Conservation (phyloP, 225 moss, liverwort and hornwort species). For the Marchantia polymorpha region DNA sequence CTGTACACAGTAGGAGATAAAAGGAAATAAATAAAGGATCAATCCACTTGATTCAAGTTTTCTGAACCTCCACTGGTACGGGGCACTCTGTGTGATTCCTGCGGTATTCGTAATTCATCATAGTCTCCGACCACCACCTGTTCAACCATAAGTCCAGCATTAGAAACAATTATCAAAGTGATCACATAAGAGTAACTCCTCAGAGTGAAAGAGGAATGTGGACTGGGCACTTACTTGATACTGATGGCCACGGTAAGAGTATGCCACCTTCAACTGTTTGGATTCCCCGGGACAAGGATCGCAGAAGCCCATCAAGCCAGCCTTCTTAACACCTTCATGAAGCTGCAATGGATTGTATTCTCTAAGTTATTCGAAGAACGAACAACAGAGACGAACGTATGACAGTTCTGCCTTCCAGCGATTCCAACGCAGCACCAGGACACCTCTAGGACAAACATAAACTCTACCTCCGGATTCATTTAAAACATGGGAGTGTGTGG, state of each 20-base stretch:
- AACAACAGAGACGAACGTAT: neutral
- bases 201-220: neutral
- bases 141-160: neutral
- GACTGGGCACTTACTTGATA: constrained; percentile 50
- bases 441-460: neutral
- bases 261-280: constrained; percentile 82
- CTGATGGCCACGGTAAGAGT: constrained; percentile 64
- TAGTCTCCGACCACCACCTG: constrained; percentile 94
- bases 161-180: neutral
- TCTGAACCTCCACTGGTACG: constrained; percentile 46
- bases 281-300: constrained; percentile 97
- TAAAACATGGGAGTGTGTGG: neutral
- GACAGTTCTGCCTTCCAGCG: too few species aligned
- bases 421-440: neutral
- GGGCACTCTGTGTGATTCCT: constrained; percentile 70
- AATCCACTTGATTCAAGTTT: constrained; percentile 83
- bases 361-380: neutral
- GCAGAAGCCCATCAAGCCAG: constrained; percentile 98
- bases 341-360: constrained; percentile 41
- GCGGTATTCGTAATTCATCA: constrained; percentile 87
- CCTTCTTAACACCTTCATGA: constrained; percentile 92
- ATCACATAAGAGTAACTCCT: neutral
- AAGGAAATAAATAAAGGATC: constrained; percentile 17
- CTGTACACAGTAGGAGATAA: neutral
- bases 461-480: neutral